phyloP scores from a whole-genome alignment of 305 asterid genomes.

The Fraxinus albicans region DNA sequence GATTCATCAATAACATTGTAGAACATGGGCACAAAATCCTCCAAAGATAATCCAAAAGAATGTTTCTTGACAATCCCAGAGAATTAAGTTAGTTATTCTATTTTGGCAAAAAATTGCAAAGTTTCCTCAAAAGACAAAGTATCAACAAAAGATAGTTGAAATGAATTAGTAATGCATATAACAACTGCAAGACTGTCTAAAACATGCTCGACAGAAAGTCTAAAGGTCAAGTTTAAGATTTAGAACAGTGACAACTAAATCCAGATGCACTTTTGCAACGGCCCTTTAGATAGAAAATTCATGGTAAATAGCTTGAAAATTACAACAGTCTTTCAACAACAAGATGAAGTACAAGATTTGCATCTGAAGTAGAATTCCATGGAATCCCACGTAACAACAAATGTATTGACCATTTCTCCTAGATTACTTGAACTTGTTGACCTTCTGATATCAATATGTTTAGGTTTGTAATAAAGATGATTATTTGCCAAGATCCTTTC shows the following conservation, averaged over 20 bases:
- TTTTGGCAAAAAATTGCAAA: not conserved
- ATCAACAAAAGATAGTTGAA: not conserved
- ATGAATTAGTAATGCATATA: not conserved
- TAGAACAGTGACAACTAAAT: not conserved
- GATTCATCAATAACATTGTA: constrained; percentile 12
- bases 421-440: not conserved
- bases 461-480: not conserved
- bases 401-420: not conserved
- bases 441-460: not conserved
- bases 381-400: not conserved
- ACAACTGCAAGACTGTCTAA: not conserved
- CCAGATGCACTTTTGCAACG: not conserved
- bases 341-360: not conserved
- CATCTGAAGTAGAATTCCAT: not conserved
- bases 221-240: not conserved
- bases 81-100: not conserved
- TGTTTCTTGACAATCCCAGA: not conserved
- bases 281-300: not conserved
- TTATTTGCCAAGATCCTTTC: not conserved
- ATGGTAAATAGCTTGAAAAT: not conserved
- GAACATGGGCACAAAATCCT: constrained; percentile 2
- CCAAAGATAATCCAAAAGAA: not conserved
- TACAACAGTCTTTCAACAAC: not conserved
- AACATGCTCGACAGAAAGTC: not conserved
- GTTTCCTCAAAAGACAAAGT: not conserved